Evolutionary conservation across 1,139 yeast species (phyloP), one percentile per base, ranked within the genome.

Genomic region (Meyerozyma sp.): DNA sequence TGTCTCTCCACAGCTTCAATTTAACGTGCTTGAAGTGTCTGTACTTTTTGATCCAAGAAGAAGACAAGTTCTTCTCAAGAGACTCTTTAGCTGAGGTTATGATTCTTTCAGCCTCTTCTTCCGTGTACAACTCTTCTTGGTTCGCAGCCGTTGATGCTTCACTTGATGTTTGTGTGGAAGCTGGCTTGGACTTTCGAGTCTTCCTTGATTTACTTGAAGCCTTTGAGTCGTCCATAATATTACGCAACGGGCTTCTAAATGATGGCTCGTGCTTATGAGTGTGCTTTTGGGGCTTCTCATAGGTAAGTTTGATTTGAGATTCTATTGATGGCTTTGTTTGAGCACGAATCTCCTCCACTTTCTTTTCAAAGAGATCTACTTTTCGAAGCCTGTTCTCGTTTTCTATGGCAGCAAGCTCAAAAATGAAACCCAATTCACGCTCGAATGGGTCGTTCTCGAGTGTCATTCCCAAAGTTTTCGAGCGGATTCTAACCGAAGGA

Each of bases 21-120:
- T 68, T 65, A 8, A 54, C 53, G 2, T 49, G 38, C 18, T 61
- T 55, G 52, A 65, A 70, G 14, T 54, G 45, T 32, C 52, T 57
- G 50, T 49, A 70, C 46, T 66, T 70, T 40, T 55, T 49, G 26
- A 85, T 74, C 98, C 98, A 91, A 0, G 94, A 79, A 18, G 70
- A 70, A 0, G 93, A 77, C 34, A 86, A 66, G 48, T 84, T 79
- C 42, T 53, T 48, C 37, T 71, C 62, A 18, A 76, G 63, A 16
- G 59, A 52, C 6, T 65, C 62, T 40, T 53, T 58, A 0, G 81
- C 80, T 4, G 55, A 44, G 6, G 57, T 58, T 5, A 77, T 65
- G 20, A 61, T 52, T 5, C 47, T 49, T 11, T 59, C 56, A 0
- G 70, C 70, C 40, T 66, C 65, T 29, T 55, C 55, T 29, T 51